Evolutionary conservation across 2,329 filamentous ascomycete species (phyloP).

Genomic region (Colletotrichum musae): DNA sequence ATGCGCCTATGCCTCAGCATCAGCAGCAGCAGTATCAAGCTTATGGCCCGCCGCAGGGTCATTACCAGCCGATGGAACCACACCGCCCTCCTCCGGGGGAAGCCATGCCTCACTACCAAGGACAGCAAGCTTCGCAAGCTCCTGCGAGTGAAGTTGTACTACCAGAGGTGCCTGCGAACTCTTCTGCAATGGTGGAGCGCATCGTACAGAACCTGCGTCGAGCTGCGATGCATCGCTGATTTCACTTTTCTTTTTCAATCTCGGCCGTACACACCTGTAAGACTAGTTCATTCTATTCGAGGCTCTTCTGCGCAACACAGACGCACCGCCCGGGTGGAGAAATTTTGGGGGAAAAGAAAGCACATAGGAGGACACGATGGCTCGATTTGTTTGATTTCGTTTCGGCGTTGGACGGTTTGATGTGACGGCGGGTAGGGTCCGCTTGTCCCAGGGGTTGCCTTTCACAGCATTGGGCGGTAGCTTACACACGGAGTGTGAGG

Average conservation of each 20-base stretch:
- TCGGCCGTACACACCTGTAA: neutral
- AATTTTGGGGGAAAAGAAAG: constrained; percentile 2
- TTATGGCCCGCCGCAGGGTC: constrained; percentile 15
- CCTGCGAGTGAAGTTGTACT: constrained; percentile 49
- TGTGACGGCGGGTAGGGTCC: neutral
- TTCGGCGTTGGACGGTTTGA: constrained; percentile 12
- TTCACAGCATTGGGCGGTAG: constrained; percentile 11
- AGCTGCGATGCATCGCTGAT: constrained; percentile 45
- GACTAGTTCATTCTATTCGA: constrained; percentile 10
- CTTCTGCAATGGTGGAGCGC: constrained; percentile 65
- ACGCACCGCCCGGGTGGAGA: constrained; percentile 1
- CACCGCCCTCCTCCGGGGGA: constrained; percentile 12
- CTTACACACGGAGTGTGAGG: neutral
- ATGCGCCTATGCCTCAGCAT: constrained; percentile 17
- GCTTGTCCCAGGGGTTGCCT: neutral
- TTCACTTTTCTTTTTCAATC: neutral
- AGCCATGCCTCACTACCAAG: neutral
- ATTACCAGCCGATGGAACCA: constrained; percentile 37
- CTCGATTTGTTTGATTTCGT: neutral
- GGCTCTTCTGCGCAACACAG: constrained; percentile 23
- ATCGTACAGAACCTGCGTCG: constrained; percentile 67
- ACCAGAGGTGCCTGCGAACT: constrained; percentile 59
- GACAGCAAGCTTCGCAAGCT: neutral
- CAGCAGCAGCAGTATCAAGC: constrained; percentile 24
- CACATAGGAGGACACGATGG: constrained; percentile 11